A percentile compares a stretch with the other conserved stretches of the same genome.
These are phyloP conservation scores for Ophiostoma fasciatum DNA, from an alignment of 2,329 filamentous ascomycete genomes.

Conservation along the genomic window DNA sequence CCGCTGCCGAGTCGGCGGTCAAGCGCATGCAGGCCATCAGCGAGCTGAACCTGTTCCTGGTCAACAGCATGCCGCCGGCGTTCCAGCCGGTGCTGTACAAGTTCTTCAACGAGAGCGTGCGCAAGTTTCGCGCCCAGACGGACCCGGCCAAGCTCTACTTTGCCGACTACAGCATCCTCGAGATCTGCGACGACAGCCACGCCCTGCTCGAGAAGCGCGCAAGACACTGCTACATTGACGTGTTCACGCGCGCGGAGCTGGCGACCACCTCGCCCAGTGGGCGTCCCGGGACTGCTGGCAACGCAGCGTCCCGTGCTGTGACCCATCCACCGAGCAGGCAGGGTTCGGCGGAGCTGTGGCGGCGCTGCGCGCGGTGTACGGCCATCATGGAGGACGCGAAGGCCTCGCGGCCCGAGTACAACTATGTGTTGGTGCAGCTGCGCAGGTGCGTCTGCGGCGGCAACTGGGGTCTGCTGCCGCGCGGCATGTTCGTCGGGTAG, in stretches of 20 bases:
- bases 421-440: constrained; percentile 39
- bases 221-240: constrained; percentile 30
- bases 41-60: constrained; percentile 39
- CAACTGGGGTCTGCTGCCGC: constrained; percentile 31
- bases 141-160: constrained; percentile 59
- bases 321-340: not conserved
- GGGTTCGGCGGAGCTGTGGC: constrained; percentile 18
- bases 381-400: constrained; percentile 49
- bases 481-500: constrained; percentile 9
- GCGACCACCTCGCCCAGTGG: not conserved
- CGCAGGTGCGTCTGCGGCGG: constrained; percentile 40
- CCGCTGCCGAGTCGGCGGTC: constrained; percentile 23
- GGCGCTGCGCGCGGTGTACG: constrained; percentile 44
- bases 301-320: constrained; percentile 1
- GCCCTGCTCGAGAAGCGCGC: constrained; percentile 27
- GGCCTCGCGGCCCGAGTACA: constrained; percentile 31
- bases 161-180: constrained; percentile 54
- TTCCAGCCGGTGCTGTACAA: constrained; percentile 47
- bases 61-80: constrained; percentile 26
- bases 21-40: constrained; percentile 32
- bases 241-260: constrained; percentile 46
- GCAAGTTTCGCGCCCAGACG: constrained; percentile 40
- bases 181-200: constrained; percentile 42
- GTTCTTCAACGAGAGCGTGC: constrained; percentile 45
- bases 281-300: constrained; percentile 27